Percentiles rank a stretch among this genome's conserved stretches.
These are phyloP conservation scores for Cladorrhinum sp. DNA, from an alignment of 2,329 filamentous ascomycete species.

Conservation along the genomic window DNA sequence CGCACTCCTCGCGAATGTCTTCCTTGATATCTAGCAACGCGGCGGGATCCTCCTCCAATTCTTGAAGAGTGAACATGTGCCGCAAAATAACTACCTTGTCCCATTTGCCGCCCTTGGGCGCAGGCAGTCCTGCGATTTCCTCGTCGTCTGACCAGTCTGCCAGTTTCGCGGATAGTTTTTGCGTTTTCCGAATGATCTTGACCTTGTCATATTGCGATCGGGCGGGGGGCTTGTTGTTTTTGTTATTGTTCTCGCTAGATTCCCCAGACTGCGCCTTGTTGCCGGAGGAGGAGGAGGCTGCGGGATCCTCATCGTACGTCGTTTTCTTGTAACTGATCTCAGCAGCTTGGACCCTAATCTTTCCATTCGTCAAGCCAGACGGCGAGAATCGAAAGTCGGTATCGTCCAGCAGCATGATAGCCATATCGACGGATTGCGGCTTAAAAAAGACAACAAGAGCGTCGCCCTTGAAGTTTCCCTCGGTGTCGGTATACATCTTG, in stretches of 20 bases:
- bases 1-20: constrained; percentile 86
- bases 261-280: constrained; percentile 7
- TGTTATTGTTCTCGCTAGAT: constrained; percentile 24
- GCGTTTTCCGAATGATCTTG: constrained; percentile 87
- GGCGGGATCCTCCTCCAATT: constrained; percentile 80
- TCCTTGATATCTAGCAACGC: constrained; percentile 89
- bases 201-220: constrained; percentile 65
- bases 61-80: constrained; percentile 86
- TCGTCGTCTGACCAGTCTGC: constrained; percentile 96
- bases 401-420: constrained; percentile 77
- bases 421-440: constrained; percentile 84
- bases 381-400: constrained; percentile 69
- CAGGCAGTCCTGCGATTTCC: constrained; percentile 39
- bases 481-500: constrained; percentile 82
- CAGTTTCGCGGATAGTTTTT: constrained; percentile 86
- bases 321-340: constrained; percentile 91
- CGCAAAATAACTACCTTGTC: constrained; percentile 85
- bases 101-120: constrained; percentile 49
- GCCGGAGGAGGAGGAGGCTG: neutral
- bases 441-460: constrained; percentile 93
- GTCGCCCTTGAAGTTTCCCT: constrained; percentile 88
- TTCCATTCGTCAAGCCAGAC: constrained; percentile 52
- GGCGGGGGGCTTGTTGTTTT: constrained; percentile 44
- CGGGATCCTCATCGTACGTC: constrained; percentile 55
- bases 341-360: constrained; percentile 78